Evolutionary conservation across 2,329 filamentous ascomycete species (phyloP).

Genomic region (Fusarium annulatum): DNA sequence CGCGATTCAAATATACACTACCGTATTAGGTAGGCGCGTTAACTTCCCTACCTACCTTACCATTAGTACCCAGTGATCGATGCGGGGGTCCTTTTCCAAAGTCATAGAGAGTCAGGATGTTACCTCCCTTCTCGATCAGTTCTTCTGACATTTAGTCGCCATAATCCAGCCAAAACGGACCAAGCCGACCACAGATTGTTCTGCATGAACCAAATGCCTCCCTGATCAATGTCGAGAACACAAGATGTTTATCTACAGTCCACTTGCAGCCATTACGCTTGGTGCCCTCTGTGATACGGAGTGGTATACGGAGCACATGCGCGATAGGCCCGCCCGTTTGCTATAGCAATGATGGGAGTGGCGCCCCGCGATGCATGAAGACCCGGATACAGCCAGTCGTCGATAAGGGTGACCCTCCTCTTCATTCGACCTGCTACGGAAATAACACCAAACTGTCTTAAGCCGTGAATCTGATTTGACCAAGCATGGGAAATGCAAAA

Average conservation of each 20-base stretch:
- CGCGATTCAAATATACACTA: background rate
- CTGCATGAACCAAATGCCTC: background rate
- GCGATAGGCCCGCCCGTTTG: conserved; percentile 41
- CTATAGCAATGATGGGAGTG: conserved; percentile 47
- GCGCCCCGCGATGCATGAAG: conserved; percentile 41
- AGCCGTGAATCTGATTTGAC: conserved; percentile 39
- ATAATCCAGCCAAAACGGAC: background rate
- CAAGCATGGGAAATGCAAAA: conserved; percentile 43
- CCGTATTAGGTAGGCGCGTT: background rate
- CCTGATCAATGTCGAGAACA: background rate
- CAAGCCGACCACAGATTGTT: background rate
- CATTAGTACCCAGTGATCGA: background rate
- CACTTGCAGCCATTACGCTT: conserved; percentile 12
- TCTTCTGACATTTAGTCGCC: background rate
- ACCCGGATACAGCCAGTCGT: conserved; percentile 38
- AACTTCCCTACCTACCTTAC: background rate
- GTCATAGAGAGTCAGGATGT: background rate
- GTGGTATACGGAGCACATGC: background rate
- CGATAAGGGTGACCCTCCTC: conserved; percentile 29
- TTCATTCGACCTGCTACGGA: conserved; percentile 31
- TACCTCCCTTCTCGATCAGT: background rate
- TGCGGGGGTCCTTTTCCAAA: conserved; percentile 1
- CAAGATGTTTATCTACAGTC: background rate
- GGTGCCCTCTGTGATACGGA: conserved; percentile 21
- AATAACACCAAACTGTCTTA: conserved; percentile 41